Conservation (phyloP, 352 stramenopile species). For the Pythium aristosporum region DNA sequence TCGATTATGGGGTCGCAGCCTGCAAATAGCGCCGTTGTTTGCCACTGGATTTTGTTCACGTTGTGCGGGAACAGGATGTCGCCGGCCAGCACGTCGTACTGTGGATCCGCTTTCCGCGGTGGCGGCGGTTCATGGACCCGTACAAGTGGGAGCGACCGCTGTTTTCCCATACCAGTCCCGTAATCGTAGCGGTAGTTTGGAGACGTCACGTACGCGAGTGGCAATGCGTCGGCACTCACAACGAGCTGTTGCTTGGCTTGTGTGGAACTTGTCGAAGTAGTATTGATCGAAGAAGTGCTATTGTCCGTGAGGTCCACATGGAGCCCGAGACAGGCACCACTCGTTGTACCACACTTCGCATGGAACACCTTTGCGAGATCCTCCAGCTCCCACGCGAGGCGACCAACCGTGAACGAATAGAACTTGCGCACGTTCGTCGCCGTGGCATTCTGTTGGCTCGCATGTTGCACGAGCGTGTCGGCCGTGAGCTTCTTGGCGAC, state of each 20-base stretch:
- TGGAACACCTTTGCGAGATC: slow-evolving; percentile 11
- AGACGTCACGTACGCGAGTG: neutral
- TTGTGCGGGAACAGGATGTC: slow-evolving; percentile 1
- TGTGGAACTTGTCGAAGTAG: too few relatives aligned
- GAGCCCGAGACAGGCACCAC: neutral
- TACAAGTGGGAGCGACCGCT: neutral
- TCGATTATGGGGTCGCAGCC: neutral
- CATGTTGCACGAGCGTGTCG: slow-evolving; percentile 10
- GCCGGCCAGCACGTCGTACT: neutral
- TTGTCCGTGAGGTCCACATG: neutral
- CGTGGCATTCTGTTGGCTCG: neutral
- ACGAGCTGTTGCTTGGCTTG: neutral
- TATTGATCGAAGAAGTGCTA: too few relatives aligned
- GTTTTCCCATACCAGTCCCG: too few relatives aligned
- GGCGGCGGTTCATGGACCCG: neutral
- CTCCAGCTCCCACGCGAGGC: slow-evolving; percentile 14
- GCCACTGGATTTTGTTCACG: neutral
- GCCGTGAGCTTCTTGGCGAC: slow-evolving; percentile 15
- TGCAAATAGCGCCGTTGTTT: neutral
- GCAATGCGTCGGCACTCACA: neutral
- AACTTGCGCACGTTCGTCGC: slow-evolving; percentile 27
- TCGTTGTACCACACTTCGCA: too few relatives aligned
- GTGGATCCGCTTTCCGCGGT: neutral
- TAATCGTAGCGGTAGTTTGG: too few relatives aligned
- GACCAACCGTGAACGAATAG: slow-evolving; percentile 27